Evolutionary conservation across 2,329 filamentous ascomycete species (phyloP).

Genomic region (Sporothrix schenckii): DNA sequence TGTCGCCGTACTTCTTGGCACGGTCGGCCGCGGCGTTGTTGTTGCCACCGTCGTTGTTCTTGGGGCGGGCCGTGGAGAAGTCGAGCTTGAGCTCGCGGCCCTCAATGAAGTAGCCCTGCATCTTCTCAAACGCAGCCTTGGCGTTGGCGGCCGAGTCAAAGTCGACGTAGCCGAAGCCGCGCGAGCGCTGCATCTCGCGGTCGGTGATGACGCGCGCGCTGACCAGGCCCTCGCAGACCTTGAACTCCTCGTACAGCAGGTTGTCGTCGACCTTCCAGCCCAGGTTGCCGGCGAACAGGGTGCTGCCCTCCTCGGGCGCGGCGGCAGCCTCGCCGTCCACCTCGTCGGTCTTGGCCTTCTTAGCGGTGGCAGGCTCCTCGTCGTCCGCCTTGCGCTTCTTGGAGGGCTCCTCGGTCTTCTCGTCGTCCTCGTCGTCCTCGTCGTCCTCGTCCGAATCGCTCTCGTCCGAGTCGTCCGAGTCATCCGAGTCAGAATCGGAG

Average conservation of each 20-base stretch:
- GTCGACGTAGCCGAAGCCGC: conserved; percentile 93
- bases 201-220: conserved; percentile 82
- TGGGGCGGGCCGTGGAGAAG: conserved; percentile 45
- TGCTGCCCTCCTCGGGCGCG: conserved; percentile 47
- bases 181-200: conserved; percentile 77
- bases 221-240: conserved; percentile 72
- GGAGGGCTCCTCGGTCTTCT: conserved; percentile 53
- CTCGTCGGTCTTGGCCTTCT: conserved; percentile 69
- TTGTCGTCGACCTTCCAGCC: conserved; percentile 91
- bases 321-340: conserved; percentile 43
- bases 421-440: conserved; percentile 46
- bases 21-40: conserved; percentile 60
- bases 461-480: conserved; percentile 35
- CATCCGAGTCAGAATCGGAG: conserved; percentile 38
- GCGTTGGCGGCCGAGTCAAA: conserved; percentile 64
- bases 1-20: conserved; percentile 74
- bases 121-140: conserved; percentile 47
- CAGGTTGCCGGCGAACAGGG: conserved; percentile 87
- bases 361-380: conserved; percentile 55
- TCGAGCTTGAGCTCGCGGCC: conserved; percentile 46
- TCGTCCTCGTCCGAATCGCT: conserved; percentile 40
- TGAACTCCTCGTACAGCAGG: conserved; percentile 77
- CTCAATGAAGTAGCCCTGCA: conserved; percentile 45
- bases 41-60: conserved; percentile 34
- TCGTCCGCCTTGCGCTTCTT: conserved; percentile 71